A percentile compares a stretch with the other conserved stretches of the same genome.
Evolutionary conservation across 179 eudicot genomes (phyloP).

Genomic region (Dionaea muscipula): DNA sequence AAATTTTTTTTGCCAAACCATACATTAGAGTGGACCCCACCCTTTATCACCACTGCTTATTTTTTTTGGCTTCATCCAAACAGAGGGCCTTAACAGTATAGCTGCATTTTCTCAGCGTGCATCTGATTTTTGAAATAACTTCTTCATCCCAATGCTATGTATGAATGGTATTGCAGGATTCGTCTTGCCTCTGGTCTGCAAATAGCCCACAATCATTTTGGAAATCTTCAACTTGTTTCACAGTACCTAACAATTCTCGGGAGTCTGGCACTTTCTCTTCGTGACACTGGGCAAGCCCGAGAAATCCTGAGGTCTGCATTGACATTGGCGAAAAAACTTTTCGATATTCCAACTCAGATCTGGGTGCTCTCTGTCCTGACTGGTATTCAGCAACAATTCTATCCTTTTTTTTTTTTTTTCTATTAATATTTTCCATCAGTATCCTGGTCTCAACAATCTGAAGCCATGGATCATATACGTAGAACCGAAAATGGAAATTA

Average conservation of each 20-base stretch:
- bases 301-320: slow-evolving; percentile 89
- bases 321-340: slow-evolving; percentile 90
- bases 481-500: too few species aligned
- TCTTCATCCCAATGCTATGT: not conserved
- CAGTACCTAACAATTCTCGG: slow-evolving; percentile 92
- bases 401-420: not conserved
- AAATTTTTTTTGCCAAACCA: too few species aligned
- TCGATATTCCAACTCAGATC: slow-evolving; percentile 82
- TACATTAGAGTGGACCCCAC: too few species aligned
- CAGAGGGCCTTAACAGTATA: too few species aligned
- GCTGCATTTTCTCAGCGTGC: too few species aligned
- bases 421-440: not conserved
- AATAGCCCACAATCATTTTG: slow-evolving; percentile 59
- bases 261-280: slow-evolving; percentile 85
- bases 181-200: slow-evolving; percentile 90
- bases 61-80: too few species aligned
- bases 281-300: slow-evolving; percentile 83
- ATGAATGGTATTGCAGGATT: slow-evolving; percentile 36
- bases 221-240: slow-evolving; percentile 94
- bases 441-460: too few species aligned
- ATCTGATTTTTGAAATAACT: too few species aligned
- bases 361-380: slow-evolving; percentile 85
- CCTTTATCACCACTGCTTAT: too few species aligned
- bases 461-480: too few species aligned
- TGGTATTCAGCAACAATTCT: slow-evolving; percentile 23